Conservation (phyloP, 2,329 filamentous ascomycete genomes). For the Myriangium duriaei region DNA sequence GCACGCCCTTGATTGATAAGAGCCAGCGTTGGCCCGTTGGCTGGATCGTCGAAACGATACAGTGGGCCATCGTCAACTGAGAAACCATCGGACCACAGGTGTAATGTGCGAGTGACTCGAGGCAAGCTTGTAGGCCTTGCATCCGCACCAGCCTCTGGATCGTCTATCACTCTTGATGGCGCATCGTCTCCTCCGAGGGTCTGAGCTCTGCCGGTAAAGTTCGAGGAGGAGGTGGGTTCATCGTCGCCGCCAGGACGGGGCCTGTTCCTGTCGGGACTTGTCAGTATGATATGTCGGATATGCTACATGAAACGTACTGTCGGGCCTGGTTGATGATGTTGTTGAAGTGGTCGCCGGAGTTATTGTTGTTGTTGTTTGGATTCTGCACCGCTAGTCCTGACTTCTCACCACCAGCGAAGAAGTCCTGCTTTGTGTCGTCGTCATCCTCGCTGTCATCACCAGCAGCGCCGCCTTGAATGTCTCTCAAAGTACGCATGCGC, state of each 20-base stretch:
- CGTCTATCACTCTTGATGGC: constrained; percentile 55
- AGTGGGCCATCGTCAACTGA: constrained; percentile 73
- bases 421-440: constrained; percentile 50
- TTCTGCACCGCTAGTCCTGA: constrained; percentile 59
- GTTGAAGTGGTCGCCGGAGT: constrained; percentile 32
- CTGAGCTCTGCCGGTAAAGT: constrained; percentile 59
- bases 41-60: constrained; percentile 65
- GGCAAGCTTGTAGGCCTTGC: constrained; percentile 17
- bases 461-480: constrained; percentile 38
- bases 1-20: constrained; percentile 69
- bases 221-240: constrained; percentile 21
- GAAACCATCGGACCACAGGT: constrained; percentile 75
- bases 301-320: constrained; percentile 21
- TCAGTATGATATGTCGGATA: not conserved
- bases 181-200: constrained; percentile 68
- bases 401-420: constrained; percentile 79
- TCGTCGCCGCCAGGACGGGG: constrained; percentile 42
- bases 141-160: constrained; percentile 37
- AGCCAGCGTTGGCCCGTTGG: constrained; percentile 56
- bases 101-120: constrained; percentile 55
- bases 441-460: constrained; percentile 45
- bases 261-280: constrained; percentile 40
- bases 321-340: constrained; percentile 38
- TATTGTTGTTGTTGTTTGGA: constrained; percentile 35
- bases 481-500: constrained; percentile 32